Percentiles rank a stretch among this genome's conserved stretches.
Conservation (phyloP, 192 early-diverging fungal genomes). For the Dissophora ornata region DNA sequence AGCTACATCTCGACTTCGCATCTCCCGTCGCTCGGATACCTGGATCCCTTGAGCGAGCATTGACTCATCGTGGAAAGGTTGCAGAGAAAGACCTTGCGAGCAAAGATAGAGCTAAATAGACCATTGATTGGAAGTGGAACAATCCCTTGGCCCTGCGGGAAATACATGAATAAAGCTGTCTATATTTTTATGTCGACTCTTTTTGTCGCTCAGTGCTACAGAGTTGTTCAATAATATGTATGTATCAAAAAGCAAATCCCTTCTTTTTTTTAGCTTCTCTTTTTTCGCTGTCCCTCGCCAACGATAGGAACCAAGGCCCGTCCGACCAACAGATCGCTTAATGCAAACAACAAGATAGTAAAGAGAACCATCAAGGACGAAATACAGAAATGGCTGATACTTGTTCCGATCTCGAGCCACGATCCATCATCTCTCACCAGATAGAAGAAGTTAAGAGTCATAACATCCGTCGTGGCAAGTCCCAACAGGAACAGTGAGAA, state of each 20-base stretch:
- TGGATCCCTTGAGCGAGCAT: slow-evolving; percentile 33
- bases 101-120: too few species aligned
- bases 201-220: too few species aligned
- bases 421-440: slow-evolving; percentile 90
- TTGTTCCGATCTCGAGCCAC: slow-evolving; percentile 97
- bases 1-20: slow-evolving; percentile 49
- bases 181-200: too few species aligned
- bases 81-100: too few species aligned
- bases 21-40: slow-evolving; percentile 22
- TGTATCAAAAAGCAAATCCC: too few species aligned
- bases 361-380: slow-evolving; percentile 92
- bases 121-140: too few species aligned
- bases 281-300: slow-evolving; percentile 40
- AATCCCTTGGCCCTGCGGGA: too few species aligned
- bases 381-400: slow-evolving; percentile 96
- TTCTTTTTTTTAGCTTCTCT: slow-evolving; percentile 23
- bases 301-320: slow-evolving; percentile 46
- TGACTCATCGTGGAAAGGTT: slow-evolving; percentile 19
- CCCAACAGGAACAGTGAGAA: slow-evolving; percentile 91
- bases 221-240: too few species aligned
- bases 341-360: slow-evolving; percentile 86
- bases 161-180: too few species aligned
- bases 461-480: slow-evolving; percentile 88
- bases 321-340: slow-evolving; percentile 73
- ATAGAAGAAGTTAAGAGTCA: slow-evolving; percentile 97